Evolutionary conservation across 768 basidiomycete species (phyloP), one percentile per base, ranked within the genome.

Genomic region (Leccinum fibrillosum): DNA sequence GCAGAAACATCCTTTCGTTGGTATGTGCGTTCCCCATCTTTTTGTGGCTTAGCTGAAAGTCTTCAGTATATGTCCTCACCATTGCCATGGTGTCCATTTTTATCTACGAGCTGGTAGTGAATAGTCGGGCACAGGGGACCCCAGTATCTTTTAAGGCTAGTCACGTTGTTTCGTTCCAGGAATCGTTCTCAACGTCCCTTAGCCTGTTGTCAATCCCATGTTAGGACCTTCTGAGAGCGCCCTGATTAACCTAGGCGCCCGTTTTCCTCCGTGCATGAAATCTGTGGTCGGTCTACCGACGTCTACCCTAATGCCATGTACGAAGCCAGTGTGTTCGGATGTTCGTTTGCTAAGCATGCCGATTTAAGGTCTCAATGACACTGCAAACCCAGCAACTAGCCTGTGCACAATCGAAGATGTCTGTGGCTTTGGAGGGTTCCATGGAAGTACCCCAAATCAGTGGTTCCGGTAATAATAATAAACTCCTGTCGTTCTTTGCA

Each of bases 251-350:
- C 76, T 92, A 52, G 95, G 95, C 3, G 94, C 96, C 23, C 89
- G 96, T 26, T 97, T 94, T 69, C 90, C 92, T 13, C 90, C 94
- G 0, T 96, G 94, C 65, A 95, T 95, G 90, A 94, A 93, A 69
- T 63, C 71, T 5, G 85, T 94, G 7, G 63, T 73, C 30, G 79
- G 73, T 10, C 72, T 92, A 11, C 80, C 86, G 44, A 76, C 78
- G 15, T 80, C 81, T 3, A 82, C 81, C 0, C 68, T 70, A 17
- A 74, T 91, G 49, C 79, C 82, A 54, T 92, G 90, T 90, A 64
- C 56, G 82, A 71, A 32, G 23, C 26, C 30, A 52, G 21, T 54
- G 51, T 39, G 15, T 11, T 57, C 62, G 58, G 49, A 60, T 48
- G 23, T 35, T 53, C 44, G 34, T 45, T 15, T 37, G 15, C 52